phyloP scores from a whole-genome alignment of 2,329 filamentous ascomycete genomes.

The Colletotrichum echinochloae region DNA sequence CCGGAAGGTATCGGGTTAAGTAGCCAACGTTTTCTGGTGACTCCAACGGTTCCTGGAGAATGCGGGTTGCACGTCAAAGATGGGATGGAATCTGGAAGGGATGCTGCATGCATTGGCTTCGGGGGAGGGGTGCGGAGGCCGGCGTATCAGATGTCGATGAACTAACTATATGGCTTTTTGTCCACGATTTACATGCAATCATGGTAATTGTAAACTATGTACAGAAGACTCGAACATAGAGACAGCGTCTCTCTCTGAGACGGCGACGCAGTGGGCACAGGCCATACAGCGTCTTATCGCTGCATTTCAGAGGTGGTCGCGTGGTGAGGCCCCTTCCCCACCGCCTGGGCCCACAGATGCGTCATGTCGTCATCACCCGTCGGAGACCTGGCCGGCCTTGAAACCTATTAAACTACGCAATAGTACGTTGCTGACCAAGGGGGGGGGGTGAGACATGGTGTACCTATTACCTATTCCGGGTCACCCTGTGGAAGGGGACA shows the following conservation, averaged over 20 bases:
- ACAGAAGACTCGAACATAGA: background rate
- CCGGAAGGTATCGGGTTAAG: slow-evolving; percentile 30
- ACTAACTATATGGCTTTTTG: background rate
- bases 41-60: background rate
- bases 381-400: background rate
- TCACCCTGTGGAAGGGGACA: background rate
- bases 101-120: slow-evolving; percentile 7
- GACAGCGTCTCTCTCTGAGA: background rate
- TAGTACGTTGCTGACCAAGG: slow-evolving; percentile 7
- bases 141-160: background rate
- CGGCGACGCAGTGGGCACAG: background rate
- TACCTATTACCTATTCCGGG: no score
- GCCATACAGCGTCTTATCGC: background rate
- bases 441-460: background rate
- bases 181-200: background rate
- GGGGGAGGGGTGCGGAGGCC: background rate
- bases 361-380: slow-evolving; percentile 35
- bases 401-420: no score
- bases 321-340: slow-evolving; percentile 19
- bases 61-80: background rate
- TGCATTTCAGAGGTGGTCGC: slow-evolving; percentile 8
- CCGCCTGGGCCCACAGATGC: slow-evolving; percentile 22
- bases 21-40: slow-evolving; percentile 4
- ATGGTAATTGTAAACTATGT: background rate
- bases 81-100: background rate